Evolutionary conservation across 139 green algal species (phyloP).

Genomic region (Deuterostichococcus epilithicus): DNA sequence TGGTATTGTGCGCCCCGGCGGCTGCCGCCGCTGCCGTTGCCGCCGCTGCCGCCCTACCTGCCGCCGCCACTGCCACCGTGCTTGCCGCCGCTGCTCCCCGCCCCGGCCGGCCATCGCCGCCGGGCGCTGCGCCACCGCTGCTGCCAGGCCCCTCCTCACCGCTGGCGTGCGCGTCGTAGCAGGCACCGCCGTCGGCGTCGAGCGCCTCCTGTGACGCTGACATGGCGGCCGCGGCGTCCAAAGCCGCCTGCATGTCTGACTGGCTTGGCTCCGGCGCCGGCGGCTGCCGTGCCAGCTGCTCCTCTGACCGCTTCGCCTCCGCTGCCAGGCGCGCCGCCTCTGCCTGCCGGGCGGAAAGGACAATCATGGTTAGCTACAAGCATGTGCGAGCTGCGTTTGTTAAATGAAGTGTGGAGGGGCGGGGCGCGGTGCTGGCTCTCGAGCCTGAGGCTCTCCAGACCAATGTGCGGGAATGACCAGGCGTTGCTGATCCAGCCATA

Average conservation of each 20-base stretch:
- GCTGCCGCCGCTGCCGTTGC: too few species aligned
- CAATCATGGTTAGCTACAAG: not conserved
- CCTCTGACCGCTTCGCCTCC: not conserved
- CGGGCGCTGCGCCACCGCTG: too few species aligned
- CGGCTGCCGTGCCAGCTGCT: not conserved
- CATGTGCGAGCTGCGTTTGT: not conserved
- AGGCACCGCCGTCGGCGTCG: too few species aligned
- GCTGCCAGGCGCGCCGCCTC: not conserved
- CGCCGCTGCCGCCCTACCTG: not conserved
- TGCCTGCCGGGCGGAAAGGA: not conserved
- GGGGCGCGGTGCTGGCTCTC: too few species aligned
- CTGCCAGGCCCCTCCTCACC: too few species aligned
- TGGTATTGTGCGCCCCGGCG: not conserved
- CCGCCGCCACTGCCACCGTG: not conserved
- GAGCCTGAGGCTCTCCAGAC: too few species aligned
- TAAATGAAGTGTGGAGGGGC: not conserved
- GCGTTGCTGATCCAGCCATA: too few species aligned
- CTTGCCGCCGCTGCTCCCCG: not conserved
- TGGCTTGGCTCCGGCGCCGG: not conserved
- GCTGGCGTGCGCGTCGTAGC: too few species aligned
- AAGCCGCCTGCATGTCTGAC: not conserved
- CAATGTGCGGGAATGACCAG: too few species aligned
- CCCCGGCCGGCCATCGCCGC: too few species aligned
- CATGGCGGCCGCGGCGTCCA: not conserved
- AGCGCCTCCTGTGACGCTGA: not conserved